phyloP scores from a whole-genome alignment of 169 alveolate genomes.

The Plasmodium adleri region DNA sequence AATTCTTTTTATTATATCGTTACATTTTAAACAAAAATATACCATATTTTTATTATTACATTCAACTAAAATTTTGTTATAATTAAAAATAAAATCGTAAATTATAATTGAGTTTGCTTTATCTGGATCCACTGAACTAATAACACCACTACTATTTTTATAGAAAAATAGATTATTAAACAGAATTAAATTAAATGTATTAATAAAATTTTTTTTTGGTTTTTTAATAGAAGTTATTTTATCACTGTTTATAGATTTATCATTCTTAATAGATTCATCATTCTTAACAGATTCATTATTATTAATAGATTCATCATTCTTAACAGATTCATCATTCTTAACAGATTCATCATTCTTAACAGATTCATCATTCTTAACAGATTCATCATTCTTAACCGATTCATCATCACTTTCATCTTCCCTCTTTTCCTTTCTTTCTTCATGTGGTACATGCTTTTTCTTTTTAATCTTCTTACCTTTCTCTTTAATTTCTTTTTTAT shows the following conservation, averaged over 20 bases:
- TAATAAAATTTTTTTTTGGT: not conserved
- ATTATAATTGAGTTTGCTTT: conserved; percentile 1
- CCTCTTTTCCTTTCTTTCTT: not conserved
- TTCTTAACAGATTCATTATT: not conserved
- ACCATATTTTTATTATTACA: conserved; percentile 15
- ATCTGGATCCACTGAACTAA: not conserved
- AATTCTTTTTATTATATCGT: conserved; percentile 7
- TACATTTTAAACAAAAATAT: conserved; percentile 40
- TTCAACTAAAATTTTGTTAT: conserved; percentile 27
- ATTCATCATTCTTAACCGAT: not conserved
- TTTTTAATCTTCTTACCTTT: not conserved
- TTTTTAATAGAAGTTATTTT: no score
- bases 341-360: not conserved
- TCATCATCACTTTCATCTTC: not conserved
- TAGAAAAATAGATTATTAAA: conserved; percentile 21
- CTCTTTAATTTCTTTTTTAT: not conserved
- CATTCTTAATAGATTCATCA: not conserved
- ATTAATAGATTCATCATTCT: not conserved
- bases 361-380: not conserved
- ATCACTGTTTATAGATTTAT: not conserved
- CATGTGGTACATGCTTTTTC: not conserved
- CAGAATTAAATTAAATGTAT: not conserved
- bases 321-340: not conserved
- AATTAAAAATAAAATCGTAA: conserved; percentile 35
- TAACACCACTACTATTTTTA: not conserved